phyloP scores from a whole-genome alignment of 2,329 filamentous ascomycete genomes.

The Lizonia empirigonia region DNA sequence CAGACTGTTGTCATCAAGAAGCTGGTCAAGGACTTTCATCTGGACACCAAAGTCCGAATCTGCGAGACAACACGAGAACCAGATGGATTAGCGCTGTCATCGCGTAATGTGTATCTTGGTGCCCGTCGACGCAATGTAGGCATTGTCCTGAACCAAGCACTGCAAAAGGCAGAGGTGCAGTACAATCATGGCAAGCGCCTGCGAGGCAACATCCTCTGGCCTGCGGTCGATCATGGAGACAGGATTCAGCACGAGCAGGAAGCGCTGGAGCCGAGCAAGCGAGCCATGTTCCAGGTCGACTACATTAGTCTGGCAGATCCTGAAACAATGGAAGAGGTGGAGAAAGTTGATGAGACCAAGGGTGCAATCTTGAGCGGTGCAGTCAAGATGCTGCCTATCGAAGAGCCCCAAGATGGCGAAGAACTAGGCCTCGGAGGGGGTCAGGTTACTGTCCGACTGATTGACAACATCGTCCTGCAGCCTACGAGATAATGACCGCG shows the following conservation, averaged over 20 bases:
- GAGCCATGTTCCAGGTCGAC: slow-evolving; percentile 80
- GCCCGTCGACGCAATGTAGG: slow-evolving; percentile 72
- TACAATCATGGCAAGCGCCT: slow-evolving; percentile 63
- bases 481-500: slow-evolving; percentile 24
- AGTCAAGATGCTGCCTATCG: slow-evolving; percentile 84
- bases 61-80: slow-evolving; percentile 74
- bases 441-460: slow-evolving; percentile 79
- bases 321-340: slow-evolving; percentile 78
- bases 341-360: slow-evolving; percentile 68
- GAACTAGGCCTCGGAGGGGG: slow-evolving; percentile 72
- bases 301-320: slow-evolving; percentile 92
- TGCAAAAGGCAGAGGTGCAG: slow-evolving; percentile 71
- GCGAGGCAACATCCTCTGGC: slow-evolving; percentile 71
- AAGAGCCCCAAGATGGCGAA: slow-evolving; percentile 71
- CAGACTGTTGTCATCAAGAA: slow-evolving; percentile 89
- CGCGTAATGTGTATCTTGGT: slow-evolving; percentile 91
- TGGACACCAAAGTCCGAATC: slow-evolving; percentile 76
- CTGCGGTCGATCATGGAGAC: slow-evolving; percentile 67
- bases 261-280: slow-evolving; percentile 61
- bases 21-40: slow-evolving; percentile 85
- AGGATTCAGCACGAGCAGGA: slow-evolving; percentile 65
- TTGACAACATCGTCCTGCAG: slow-evolving; percentile 83
- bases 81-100: slow-evolving; percentile 89
- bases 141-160: slow-evolving; percentile 70
- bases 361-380: slow-evolving; percentile 90